Base-by-base conservation (phyloP, 257 asterid genomes). In the Paulownia fortunei region DNA sequence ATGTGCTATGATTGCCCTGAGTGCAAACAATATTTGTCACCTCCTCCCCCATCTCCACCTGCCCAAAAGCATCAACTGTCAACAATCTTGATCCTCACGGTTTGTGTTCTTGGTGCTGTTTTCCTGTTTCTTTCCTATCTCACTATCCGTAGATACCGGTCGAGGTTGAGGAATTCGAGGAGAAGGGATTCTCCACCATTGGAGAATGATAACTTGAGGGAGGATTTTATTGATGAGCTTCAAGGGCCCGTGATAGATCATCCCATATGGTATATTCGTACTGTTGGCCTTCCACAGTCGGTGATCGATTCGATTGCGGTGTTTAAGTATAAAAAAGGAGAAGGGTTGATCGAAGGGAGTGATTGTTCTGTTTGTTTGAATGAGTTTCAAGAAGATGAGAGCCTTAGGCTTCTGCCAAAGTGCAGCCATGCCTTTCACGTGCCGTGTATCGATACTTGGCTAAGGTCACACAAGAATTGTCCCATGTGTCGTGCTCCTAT, bases 391-490 rank as follows among this genome's bases (percentile, higher is more conserved):
- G 96, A 90, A 42, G 83, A 83, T 41, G 98, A 92, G 77, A 73
- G 19, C 6, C 87, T 92, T n/a, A 76, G 97, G 81, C 87, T 92
- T 61, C 65, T 94, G 85, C 97, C 97, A 0, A 94, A 92, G 51
- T 94, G 98, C 68, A 86, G 88, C 79, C 98, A 94, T 55, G 96
- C 97, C 66, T 94, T 94, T 80, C 98, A 94, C 59, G 46, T 83
- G 8, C 42, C 52, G 21, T 94, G 98, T 70, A 88, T 94, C 19
- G 98, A 94, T 74, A 88, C 91, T 15, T 94, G 98, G 98, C 26
- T 94, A 4, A 79, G 89, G 19, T 88, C 97, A 7, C 98, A 94
- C 70, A 83, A 79, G 81, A 94, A 84, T 64, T 94, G 98, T 69
- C 98, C 97, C 0, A 68, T 94, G 16, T 92, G 98, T 65, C 97